Base-by-base conservation (phyloP, 1,139 yeast genomes). In the Diutina scorzettiae region DNA sequence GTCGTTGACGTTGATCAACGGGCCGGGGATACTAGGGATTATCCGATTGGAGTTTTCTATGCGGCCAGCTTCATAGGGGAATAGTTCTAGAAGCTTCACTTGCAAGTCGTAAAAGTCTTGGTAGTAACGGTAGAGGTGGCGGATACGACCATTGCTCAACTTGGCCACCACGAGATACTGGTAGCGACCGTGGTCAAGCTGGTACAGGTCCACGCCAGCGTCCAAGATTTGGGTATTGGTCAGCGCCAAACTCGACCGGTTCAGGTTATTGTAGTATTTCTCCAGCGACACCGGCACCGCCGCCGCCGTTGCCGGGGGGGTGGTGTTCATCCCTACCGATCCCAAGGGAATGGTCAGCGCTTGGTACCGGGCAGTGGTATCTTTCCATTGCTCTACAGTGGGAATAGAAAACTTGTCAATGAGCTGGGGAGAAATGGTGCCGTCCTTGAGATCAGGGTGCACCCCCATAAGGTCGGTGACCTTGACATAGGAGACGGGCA, bases 51-150 rank as follows among this genome's bases (percentile, higher is more conserved):
- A 69, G 49, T 77, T 76, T 58, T 82, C 86, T 41, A 81, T 78
- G 51, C 87, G 80, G 5, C 97, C 97, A 4, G 97, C 95, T 59
- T 91, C 98, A 49, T 71, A 78, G 3, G 97, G 97, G 65, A 84
- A 91, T 40, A 81, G 71, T 53, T 84, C 95, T 44, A 91, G 67
- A 42, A 93, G 66, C 48, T 73, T 77, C 42, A 89, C 91, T 58
- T 93, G 98, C 55, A 89, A 75, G 60, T 91, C 96, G 59, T 89
- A 91, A 58, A 93, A 93, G 62, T 93, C 98, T 58, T 91, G 96
- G 60, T 93, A 93, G 61, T 76, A 89, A 49, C 98, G 73, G 60
- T 93, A 87, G 49, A 93, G 66, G 47, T 78, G 75, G 47, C 96
- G 71, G 31, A 64, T 62, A 45, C 72, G 69, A 8, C 94, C 94